Conservation (phyloP, 179 eudicot genomes). For the Drosera spatulata region DNA sequence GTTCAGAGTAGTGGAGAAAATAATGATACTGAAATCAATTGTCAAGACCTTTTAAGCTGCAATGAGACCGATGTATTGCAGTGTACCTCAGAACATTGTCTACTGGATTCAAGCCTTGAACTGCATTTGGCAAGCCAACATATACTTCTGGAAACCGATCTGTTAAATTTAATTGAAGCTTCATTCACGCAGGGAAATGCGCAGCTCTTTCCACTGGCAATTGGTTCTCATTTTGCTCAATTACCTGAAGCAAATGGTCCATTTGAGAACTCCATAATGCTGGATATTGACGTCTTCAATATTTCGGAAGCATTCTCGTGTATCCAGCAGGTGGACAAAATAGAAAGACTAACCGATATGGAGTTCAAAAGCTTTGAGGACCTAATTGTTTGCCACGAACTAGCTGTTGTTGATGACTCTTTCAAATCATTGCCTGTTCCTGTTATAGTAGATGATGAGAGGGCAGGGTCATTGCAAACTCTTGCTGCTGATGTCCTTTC, state of each 20-base stretch:
- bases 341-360: slow-evolving; percentile 28
- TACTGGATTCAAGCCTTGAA: slow-evolving; percentile 21
- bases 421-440: slow-evolving; percentile 82
- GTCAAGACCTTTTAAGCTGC: slow-evolving; percentile 41
- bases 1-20: slow-evolving; percentile 16
- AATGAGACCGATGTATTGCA: slow-evolving; percentile 36
- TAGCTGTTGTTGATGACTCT: slow-evolving; percentile 51
- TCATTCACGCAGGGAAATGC: slow-evolving; percentile 17
- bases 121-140: slow-evolving; percentile 18
- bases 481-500: slow-evolving; percentile 26
- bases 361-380: slow-evolving; percentile 42
- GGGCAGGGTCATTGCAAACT: slow-evolving; percentile 22
- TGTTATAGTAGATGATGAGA: slow-evolving; percentile 38
- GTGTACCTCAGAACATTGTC: slow-evolving; percentile 26
- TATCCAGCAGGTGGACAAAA: slow-evolving; percentile 16
- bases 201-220: slow-evolving; percentile 6
- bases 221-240: slow-evolving; percentile 12
- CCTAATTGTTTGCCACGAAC: slow-evolving; percentile 57
- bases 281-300: slow-evolving; percentile 27
- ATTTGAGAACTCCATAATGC: slow-evolving; percentile 57
- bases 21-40: slow-evolving; percentile 21
- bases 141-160: slow-evolving; percentile 26
- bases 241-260: slow-evolving; percentile 7
- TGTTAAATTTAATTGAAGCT: slow-evolving; percentile 33
- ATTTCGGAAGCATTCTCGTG: slow-evolving; percentile 28